Base-by-base conservation (phyloP, 352 stramenopile species). In the Globisporangium nodosum region DNA sequence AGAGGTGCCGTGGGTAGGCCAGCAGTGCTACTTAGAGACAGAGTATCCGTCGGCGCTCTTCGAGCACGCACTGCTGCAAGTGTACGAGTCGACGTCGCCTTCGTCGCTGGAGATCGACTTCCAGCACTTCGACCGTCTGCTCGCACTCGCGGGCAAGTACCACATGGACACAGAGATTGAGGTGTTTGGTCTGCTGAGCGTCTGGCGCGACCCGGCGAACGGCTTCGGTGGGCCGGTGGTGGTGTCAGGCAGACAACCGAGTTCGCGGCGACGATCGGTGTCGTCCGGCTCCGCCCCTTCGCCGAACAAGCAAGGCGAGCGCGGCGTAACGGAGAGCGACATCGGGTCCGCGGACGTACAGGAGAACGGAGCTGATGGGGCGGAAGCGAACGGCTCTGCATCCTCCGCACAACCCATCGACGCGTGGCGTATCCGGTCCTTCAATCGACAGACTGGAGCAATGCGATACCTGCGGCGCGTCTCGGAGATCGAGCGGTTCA, bases 1-100 rank as follows among this genome's bases (percentile, higher is more conserved):
- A 0, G 82, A 92, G 65, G 84, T 89, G 76, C 82, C 82, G 0
- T 92, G 80, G 82, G 73, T 72, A 3, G 82, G 80, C 11, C 82
- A 92, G 65, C 80, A 90, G 56, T 92, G 82, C 61, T 89, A 92
- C 57, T 68, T 72, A 54, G 82, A 90, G 65, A 74, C 69, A 1
- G 65, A 63, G 12, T 88, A 90, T 50, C 73, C 80, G 4, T 92
- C 82, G 1, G 73, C 80, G 16, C 64, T 92, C 24, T 92, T 74
- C 56, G 82, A 92, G 48, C 82, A 92, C 56, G 68, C 80, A 0
- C 63, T 89, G 3, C 60, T 92, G 16, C 60, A 83, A 5, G 80
- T 89, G 37, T 89, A 80, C 59, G 78, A 90, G 48, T n/a, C 18
- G 11, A 35, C 48, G 30, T 7, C 18, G n/a, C 9, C 53, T n/a